These are phyloP conservation scores for Ploettnerulaceae sp. DNA, from an alignment of 2,329 filamentous ascomycete genomes.

Conservation along the genomic window DNA sequence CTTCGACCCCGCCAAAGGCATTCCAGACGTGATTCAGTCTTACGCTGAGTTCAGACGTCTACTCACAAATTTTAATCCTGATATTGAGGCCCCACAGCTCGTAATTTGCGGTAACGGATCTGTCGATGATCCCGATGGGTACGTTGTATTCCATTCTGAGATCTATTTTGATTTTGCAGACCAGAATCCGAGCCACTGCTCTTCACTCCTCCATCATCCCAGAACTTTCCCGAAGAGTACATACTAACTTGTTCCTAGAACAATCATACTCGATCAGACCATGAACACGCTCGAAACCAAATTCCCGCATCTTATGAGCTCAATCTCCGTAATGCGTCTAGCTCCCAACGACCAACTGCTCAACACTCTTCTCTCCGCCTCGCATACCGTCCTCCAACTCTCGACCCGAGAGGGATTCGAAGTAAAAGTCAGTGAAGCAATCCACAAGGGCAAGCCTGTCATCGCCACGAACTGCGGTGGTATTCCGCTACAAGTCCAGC, in stretches of 20 bases:
- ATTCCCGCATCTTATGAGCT: constrained; percentile 56
- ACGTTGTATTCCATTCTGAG: no score
- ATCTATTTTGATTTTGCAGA: no score
- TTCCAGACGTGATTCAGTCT: constrained; percentile 69
- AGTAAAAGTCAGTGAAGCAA: constrained; percentile 78
- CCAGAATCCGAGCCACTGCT: no score
- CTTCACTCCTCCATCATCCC: no score
- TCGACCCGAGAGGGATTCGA: constrained; percentile 81
- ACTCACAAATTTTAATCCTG: constrained; percentile 46
- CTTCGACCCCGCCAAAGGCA: constrained; percentile 80
- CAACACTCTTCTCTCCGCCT: constrained; percentile 68
- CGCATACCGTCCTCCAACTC: constrained; percentile 70
- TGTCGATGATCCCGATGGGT: constrained; percentile 78
- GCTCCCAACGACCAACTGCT: constrained; percentile 75
- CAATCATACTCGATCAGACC: constrained; percentile 65
- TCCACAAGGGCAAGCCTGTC: constrained; percentile 74
- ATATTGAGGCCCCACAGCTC: constrained; percentile 60
- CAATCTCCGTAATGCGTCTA: constrained; percentile 72
- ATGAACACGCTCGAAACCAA: constrained; percentile 59
- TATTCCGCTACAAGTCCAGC: constrained; percentile 71
- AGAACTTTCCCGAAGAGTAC: no score
- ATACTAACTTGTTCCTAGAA: no score
- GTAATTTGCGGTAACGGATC: constrained; percentile 75
- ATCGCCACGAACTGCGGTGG: constrained; percentile 74
- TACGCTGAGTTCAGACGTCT: constrained; percentile 67